Evolutionary conservation across 2,329 filamentous ascomycete genomes (phyloP), one percentile per base, ranked within the genome.

Genomic region (Epichloe glyceriae): DNA sequence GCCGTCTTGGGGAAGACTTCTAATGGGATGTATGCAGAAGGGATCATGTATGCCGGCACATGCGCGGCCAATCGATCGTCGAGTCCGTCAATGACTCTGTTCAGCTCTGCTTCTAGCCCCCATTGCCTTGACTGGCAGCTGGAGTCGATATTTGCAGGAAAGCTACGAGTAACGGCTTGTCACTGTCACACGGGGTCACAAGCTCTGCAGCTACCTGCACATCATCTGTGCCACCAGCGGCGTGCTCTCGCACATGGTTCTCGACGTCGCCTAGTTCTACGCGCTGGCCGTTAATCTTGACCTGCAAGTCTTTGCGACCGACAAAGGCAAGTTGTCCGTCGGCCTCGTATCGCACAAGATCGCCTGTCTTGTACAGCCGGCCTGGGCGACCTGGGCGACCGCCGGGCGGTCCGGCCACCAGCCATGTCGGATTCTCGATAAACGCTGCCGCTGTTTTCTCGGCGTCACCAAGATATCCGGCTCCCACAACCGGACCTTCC

Each of bases 261-360:
- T 64, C 62, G 4, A 65, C 53, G 17, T 67, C 66, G 0, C 55
- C 59, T 3, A 77, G 66, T 61, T 78, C 82, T 41, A 80, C 68
- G 34, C 78, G 64, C 52, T 74, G 80, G 11, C 82, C 82, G 11
- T 73, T 70, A 5, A 83, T 62, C 59, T 83, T 83, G 45, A 82
- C 70, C 58, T 82, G 79, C 0, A 70, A 70, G 54, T 83, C 79
- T 54, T 78, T 79, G 14, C 79, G 68, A 14, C 75, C 75, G 17
- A 76, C 53, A 39, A 37, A 51, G 19, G 33, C 15, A 8, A 51
- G 44, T 30, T 33, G 19, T 35, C 53, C 56, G 3, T 50, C 41
- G 3, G 50, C 38, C 11, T 52, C 52, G 38, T 59, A 58, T n/a
- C 53, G 55, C 6, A 55, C 56, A 33, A 58, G 44, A 35, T 58